Base-by-base conservation (phyloP, 352 stramenopile species). In the Globisporangium recalcitrans region DNA sequence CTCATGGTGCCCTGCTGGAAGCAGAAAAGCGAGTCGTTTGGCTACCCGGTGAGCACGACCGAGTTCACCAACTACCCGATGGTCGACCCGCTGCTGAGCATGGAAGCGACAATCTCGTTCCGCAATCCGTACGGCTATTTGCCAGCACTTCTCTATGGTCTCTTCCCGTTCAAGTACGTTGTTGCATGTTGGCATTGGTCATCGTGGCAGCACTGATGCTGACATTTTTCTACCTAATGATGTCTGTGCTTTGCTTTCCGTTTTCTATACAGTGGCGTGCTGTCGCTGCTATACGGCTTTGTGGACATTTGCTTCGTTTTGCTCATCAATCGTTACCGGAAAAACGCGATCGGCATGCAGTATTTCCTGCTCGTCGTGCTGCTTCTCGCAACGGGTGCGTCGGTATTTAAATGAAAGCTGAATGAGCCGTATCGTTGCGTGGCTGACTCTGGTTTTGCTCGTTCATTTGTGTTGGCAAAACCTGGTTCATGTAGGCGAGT, bases 121-220 rank as follows among this genome's bases (percentile, higher is more conserved):
- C 63, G 66, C 11, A 96, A 96, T 60, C 75, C 84, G 22, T 93
- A 94, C 56, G 87, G 87, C 11, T 96, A 89, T 62, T 53, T 96
- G 2, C 87, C 87, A 1, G 85, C 78, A 21, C 63, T 94, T 36
- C 72, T 95, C 31, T 93, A 82, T 36, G 87, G 86, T 19, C 73
- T 95, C 31, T 87, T 90, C 57, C 85, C 82, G 10, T 95, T 96
- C 77, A 93, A 85, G 87, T 95, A 72, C 51, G 72, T 80, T 4
- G 21, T 19, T 53, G 21, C 1, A 7, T 19, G 16, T 42, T 22
- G 34, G 14, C 24, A n/a, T 42, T 3, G 56, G 5, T n/a, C n/a
- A n/a, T n/a, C n/a, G n/a, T n/a, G n/a, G n/a, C n/a, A n/a, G n/a
- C n/a, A 56, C 32, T 70, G 32, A 47, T 42, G 22, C 36, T 56